Evolutionary conservation across 371 early-diverging fungal genomes (phyloP).

Genomic region (Mucor circinelloides): DNA sequence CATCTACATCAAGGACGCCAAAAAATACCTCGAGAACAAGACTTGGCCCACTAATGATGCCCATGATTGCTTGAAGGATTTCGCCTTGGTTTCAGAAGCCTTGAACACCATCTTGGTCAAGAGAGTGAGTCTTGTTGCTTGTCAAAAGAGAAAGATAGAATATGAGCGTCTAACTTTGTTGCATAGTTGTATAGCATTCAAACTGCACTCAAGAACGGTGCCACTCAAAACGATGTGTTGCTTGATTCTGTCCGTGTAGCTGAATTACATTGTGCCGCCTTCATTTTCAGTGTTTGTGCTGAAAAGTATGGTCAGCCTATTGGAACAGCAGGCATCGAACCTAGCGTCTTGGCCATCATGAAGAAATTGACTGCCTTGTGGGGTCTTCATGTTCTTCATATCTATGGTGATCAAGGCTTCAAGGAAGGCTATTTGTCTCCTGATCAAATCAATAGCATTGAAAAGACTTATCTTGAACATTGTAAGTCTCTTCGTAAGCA

Average conservation of each 20-base stretch:
- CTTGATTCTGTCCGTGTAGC: slow-evolving; percentile 39
- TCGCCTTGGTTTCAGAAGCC: slow-evolving; percentile 32
- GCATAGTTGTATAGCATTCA: slow-evolving; percentile 34
- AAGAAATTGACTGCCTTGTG: slow-evolving; percentile 37
- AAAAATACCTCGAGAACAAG: slow-evolving; percentile 29
- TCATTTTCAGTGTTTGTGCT: slow-evolving; percentile 33
- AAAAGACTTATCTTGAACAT: slow-evolving; percentile 20
- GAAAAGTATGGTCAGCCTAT: slow-evolving; percentile 31
- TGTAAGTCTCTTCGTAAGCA: slow-evolving; percentile 61
- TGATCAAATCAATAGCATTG: slow-evolving; percentile 48
- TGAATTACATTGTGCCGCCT: slow-evolving; percentile 43
- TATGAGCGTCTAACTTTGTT: neutral
- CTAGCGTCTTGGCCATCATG: slow-evolving; percentile 31
- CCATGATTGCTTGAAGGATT: slow-evolving; percentile 27
- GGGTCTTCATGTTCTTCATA: slow-evolving; percentile 45
- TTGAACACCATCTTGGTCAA: slow-evolving; percentile 38
- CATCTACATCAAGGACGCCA: slow-evolving; percentile 32
- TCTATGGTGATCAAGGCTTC: slow-evolving; percentile 52
- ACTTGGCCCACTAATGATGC: slow-evolving; percentile 29
- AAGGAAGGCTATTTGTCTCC: slow-evolving; percentile 56
- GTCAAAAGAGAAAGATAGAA: neutral
- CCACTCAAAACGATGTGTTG: slow-evolving; percentile 28
- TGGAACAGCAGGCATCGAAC: slow-evolving; percentile 26
- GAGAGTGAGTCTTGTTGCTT: slow-evolving; percentile 24
- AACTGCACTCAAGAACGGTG: slow-evolving; percentile 24